Base-by-base conservation (phyloP, 1,284 basidiomycete genomes). In the Grifola frondosa region DNA sequence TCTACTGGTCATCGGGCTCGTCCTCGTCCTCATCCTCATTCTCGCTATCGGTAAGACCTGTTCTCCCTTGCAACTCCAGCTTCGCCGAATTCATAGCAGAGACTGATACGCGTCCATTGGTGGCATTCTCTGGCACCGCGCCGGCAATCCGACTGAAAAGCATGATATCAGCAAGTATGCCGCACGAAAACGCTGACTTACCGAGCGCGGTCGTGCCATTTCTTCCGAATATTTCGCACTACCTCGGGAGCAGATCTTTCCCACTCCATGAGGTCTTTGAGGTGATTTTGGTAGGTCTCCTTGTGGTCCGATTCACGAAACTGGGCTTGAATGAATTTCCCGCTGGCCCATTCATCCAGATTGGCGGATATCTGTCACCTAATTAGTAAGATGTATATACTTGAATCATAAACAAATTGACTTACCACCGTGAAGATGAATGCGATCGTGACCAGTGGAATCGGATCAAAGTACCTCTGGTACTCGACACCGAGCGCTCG, bases 31-130 rank as follows among this genome's bases (percentile, higher is more conserved):
- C 32, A 20, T 17, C 32, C 28, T 30, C 26, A n/a, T 30, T 30
- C 17, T 39, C 28, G 17, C 37, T 40, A 4, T 44, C 42, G 1
- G 42, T 38, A 4, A 38, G 16, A 3, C 42, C 42, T 10, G 36
- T 38, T 2, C 22, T 30, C 2, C 5, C 36, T 21, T 17, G 19
- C 13, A 44, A 37, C 21, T 38, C 29, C 11, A 19, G 24, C 6
- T 16, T 13, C 6, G 42, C 42, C 8, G 24, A 20, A 1, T 31
- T 31, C 36, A 44, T 33, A 11, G 30, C 22, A 1, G 30, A 13
- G 3, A 5, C 19, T 6, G 42, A 38, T 2, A 31, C 36, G n/a
- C n/a, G n/a, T n/a, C n/a, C n/a, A n/a, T n/a, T n/a, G n/a, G n/a
- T n/a, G n/a, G n/a, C n/a, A n/a, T n/a, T n/a, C n/a, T n/a, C n/a